Evolutionary conservation across 352 stramenopile species (phyloP), one percentile per base, ranked within the genome.

Genomic region (Hyaloperonospora brassicae): DNA sequence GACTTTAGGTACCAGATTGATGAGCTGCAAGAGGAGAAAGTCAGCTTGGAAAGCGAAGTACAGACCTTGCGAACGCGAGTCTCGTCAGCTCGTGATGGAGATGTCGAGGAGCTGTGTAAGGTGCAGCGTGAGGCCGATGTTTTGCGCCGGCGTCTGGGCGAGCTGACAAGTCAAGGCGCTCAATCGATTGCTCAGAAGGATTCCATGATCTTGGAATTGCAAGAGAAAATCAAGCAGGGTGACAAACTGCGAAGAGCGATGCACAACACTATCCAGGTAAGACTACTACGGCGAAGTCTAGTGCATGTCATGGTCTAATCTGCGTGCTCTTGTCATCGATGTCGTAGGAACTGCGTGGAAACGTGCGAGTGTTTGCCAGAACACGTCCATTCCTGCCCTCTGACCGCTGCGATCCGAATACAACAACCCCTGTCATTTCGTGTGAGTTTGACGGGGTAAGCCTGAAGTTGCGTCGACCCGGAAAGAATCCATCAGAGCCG

Each of bases 331-430:
- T 48, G 30, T 47, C 49, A 21, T n/a, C 48, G 58, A 31, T 24
- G 22, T 22, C 21, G 21, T 79, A 98, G 84, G 96, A 99, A 64
- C 73, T 99, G 22, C 86, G 97, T 46, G 97, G 97, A 51, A 99
- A 99, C 59, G 95, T 99, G 48, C 84, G 97, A 48, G 97, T 99
- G 1, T 98, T 97, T 71, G 94, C 89, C 1, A 79, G 95, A 53
- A 95, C 97, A 42, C 77, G 95, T 12, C 95, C 94, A 9, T 90
- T 97, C 59, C 59, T 97, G 9, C 75, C 84, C 13, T 87, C 79
- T 1, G 90, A 97, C 56, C 64, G 64, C 47, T 70, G 60, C 27
- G 60, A 96, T 42, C 53, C 63, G 6, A 68, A 72, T 14, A 67
- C 62, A 47, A 64, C 62, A 5, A 68, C 73, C 5, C 64, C 72